A percentile compares a stretch with the other conserved stretches of the same genome.
phyloP scores from a whole-genome alignment of 2,329 filamentous ascomycete species.

The Penicillium paneum region DNA sequence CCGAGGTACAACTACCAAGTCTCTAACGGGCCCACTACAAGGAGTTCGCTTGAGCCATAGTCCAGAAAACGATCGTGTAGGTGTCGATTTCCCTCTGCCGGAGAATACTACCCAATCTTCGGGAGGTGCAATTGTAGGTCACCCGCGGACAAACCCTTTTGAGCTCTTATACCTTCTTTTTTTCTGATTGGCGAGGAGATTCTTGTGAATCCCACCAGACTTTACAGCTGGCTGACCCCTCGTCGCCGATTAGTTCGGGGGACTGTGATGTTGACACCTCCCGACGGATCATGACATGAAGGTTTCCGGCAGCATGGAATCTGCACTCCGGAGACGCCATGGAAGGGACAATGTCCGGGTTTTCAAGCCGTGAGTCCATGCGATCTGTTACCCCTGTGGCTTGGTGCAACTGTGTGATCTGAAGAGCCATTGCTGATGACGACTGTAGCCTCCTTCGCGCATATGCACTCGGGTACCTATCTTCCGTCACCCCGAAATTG shows the following conservation, averaged over 20 bases:
- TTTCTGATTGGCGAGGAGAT: constrained; percentile 14
- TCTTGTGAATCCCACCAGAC: constrained; percentile 10
- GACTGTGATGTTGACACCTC: constrained; percentile 19
- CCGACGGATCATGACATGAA: constrained; percentile 27
- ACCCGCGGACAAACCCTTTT: background rate
- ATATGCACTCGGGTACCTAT: constrained; percentile 50
- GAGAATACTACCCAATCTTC: constrained; percentile 26
- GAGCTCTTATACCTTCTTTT: background rate
- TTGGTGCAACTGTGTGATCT: constrained; percentile 9
- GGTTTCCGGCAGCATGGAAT: constrained; percentile 27
- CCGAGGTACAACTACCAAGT: constrained; percentile 20
- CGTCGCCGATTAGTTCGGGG: constrained; percentile 8
- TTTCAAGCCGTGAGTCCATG: constrained; percentile 35
- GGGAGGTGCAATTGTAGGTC: constrained; percentile 15
- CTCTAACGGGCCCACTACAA: constrained; percentile 20
- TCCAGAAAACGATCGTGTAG: background rate
- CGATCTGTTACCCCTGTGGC: constrained; percentile 9
- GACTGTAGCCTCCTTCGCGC: constrained; percentile 42
- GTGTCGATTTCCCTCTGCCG: background rate
- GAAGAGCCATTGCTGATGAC: constrained; percentile 8
- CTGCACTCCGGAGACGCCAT: constrained; percentile 21
- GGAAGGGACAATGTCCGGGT: constrained; percentile 24
- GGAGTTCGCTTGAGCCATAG: constrained; percentile 25
- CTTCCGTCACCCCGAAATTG: constrained; percentile 46
- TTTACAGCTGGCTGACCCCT: constrained; percentile 4